These are phyloP conservation scores for Geosiphon pyriformis DNA, from an alignment of 192 early-diverging fungal species.

Conservation along the genomic window DNA sequence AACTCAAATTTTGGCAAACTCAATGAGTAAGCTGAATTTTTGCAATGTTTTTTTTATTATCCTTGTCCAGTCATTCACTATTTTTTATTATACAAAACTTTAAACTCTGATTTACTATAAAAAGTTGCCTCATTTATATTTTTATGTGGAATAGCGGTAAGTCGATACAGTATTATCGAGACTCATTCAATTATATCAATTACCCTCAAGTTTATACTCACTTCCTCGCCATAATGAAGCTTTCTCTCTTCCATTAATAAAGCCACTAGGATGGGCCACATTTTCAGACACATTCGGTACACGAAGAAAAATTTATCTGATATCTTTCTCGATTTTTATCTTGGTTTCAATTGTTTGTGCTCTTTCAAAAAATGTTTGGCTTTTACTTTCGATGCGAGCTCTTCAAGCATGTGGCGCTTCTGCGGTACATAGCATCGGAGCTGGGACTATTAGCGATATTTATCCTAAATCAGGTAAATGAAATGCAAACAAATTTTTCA, in stretches of 20 bases:
- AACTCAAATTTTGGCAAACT: neutral
- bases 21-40: conserved; percentile 1
- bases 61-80: no score
- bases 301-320: conserved; percentile 34
- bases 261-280: conserved; percentile 37
- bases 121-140: neutral
- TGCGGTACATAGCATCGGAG: conserved; percentile 30
- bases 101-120: neutral
- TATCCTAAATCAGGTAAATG: conserved; percentile 11
- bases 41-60: no score
- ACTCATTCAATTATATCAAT: no score
- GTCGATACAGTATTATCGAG: no score
- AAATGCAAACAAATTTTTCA: neutral
- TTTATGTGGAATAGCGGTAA: neutral
- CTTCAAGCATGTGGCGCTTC: conserved; percentile 35
- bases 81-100: no score
- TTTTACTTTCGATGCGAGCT: conserved; percentile 32
- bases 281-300: conserved; percentile 32
- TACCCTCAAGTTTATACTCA: no score
- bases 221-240: no score
- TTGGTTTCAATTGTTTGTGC: conserved; percentile 31
- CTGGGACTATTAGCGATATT: conserved; percentile 37
- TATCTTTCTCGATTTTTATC: conserved; percentile 34
- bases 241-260: conserved; percentile 17
- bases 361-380: conserved; percentile 34